A percentile compares a stretch with the other conserved stretches of the same genome.
phyloP scores from a whole-genome alignment of 192 early-diverging fungal genomes.

The Dispira parvispora region DNA sequence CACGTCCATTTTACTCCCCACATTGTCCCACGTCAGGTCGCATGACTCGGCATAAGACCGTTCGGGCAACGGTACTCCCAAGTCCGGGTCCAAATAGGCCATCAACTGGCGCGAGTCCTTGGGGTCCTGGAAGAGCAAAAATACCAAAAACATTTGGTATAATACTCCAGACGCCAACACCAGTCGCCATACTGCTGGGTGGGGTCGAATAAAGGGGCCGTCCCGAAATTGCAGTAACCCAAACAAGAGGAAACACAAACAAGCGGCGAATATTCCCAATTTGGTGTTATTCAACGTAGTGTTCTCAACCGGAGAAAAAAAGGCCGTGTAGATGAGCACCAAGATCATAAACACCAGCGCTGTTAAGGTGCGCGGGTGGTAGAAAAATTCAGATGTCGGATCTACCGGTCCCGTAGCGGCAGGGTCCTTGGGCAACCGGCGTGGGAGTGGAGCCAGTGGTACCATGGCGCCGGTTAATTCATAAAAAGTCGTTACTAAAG shows the following conservation, averaged over 20 bases:
- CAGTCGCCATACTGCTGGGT: conserved; percentile 83
- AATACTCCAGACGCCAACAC: conserved; percentile 70
- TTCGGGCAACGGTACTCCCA: conserved; percentile 77
- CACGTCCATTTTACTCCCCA: conserved; percentile 76
- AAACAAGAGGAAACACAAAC: conserved; percentile 52
- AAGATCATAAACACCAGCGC: conserved; percentile 29
- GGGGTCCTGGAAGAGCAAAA: conserved; percentile 88
- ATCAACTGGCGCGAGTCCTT: conserved; percentile 65
- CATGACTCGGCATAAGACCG: conserved; percentile 83
- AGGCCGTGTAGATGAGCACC: conserved; percentile 34
- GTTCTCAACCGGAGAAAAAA: conserved; percentile 30
- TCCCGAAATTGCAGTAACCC: conserved; percentile 84
- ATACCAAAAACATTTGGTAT: conserved; percentile 81
- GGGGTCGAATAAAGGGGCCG: conserved; percentile 85
- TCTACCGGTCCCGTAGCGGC: too few relatives aligned
- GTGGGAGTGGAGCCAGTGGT: too few relatives aligned
- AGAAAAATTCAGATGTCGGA: too few relatives aligned
- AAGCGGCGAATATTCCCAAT: conserved; percentile 29
- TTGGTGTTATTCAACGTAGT: conserved; percentile 30
- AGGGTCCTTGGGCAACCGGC: too few relatives aligned
- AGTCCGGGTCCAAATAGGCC: conserved; percentile 54
- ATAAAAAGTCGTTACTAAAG: too few relatives aligned
- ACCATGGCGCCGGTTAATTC: too few relatives aligned
- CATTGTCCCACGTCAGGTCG: conserved; percentile 52
- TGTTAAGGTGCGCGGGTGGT: conserved; percentile 36